Evolutionary conservation across 345 rosid species (phyloP), one percentile per base, ranked within the genome.

Genomic region (Litchi chinensis): DNA sequence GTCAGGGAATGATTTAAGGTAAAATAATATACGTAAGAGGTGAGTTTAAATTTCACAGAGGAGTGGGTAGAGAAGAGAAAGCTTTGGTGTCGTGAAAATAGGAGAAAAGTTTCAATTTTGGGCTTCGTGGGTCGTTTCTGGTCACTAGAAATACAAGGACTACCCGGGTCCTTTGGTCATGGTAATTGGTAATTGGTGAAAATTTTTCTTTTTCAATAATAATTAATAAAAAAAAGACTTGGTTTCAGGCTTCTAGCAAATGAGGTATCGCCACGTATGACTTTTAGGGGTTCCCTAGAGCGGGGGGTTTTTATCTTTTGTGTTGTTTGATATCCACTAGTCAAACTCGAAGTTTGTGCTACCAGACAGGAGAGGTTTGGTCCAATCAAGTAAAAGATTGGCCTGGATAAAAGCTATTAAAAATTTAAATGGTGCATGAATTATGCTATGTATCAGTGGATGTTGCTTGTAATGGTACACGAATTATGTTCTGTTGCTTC

Each of bases 201-300:
- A 50, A 4, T 2, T 59, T 39, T 56, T 13, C 1, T 40, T 37
- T 10, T 16, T 2, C 37, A 1, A 15, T 16, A 52, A 54, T 16
- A 15, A 15, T 41, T 4, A 5, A 5, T 6, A 5, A 41, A 15
- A 18, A 18, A 43, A n/a, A n/a, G 70, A 13, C 40, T 8, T 13
- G 9, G 6, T 64, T 1, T 44, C 46, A 24, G 69, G 18, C 22
- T 8, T 10, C 13, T 1, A 18, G 5, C n/a, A 19, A n/a, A 48
- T 65, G 70, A 8, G 62, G 6, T 32, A 7, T 32, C 65, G 78
- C 60, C 62, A 75, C 70, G 48, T 75, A n/a, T 28, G 43, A 0
- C 13, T 32, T 19, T 75, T 46, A 28, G 13, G n/a, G 77, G 70
- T 75, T 75, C 62, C 78, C 28, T 75, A 10, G 32, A 63, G 63